Evolutionary conservation across 176 grass and related monocot genomes (phyloP), one percentile per base, ranked within the genome.

Genomic region (Phoenix dactylifera): DNA sequence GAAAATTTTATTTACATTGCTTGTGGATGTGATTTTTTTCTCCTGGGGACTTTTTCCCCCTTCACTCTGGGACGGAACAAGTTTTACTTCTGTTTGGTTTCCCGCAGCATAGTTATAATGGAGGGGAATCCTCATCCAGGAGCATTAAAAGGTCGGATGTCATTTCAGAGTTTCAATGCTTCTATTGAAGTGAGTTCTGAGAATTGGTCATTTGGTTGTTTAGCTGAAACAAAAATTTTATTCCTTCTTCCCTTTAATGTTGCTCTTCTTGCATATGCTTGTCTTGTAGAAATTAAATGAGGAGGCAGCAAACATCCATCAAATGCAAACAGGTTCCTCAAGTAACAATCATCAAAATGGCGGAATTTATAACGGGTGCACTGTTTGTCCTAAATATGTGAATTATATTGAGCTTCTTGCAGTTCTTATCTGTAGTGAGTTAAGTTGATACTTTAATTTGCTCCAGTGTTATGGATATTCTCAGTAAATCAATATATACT

Each of bases 81-180:
- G 7, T 44, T 50, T 52, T 63, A 24, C 18, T 55, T 56, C 39
- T 67, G 66, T 24, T n/a, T 44, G 2, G 7, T 12, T 29, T 28
- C 75, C 26, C 83, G 28, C 77, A 97, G 93, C 59, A 51, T 83
- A 69, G 93, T 97, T 50, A 85, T 97, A 75, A 97, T 83, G 81
- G 93, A 97, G 74, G 87, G 93, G 20, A 84, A 97, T 79, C 93
- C 93, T 15, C 78, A 81, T 26, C 93, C 81, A 15, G 81, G 81
- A 81, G 93, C 84, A 48, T 49, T 83, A 60, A 88, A 66, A 79
- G 93, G 93, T 39, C 81, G 93, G 14, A 83, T 97, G 81, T 97
- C 93, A 15, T 97, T 97, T 75, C 80, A 77, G 55, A 92, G 81
- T 79, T 97, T 92, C 63, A 97, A 97, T 71, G 78, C 84, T 16